Conservation (phyloP, 1,284 basidiomycete species). For the Pseudozyma sp. region DNA sequence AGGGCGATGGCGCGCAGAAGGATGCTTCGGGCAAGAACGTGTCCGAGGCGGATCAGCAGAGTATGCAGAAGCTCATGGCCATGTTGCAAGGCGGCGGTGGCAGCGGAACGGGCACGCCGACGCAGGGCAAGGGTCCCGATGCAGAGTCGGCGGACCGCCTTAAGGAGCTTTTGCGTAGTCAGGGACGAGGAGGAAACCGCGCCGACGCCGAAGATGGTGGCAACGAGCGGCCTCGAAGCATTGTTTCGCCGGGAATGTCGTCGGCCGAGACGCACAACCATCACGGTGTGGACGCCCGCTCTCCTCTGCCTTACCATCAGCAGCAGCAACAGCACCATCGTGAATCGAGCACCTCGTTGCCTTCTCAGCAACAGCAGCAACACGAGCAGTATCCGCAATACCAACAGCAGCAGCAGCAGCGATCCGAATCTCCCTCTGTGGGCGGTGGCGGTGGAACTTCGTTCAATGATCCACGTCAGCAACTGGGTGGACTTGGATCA, state of each 20-base stretch:
- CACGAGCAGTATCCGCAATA: slow-evolving; percentile 17
- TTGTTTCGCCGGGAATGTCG: slow-evolving; percentile 30
- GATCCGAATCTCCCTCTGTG: slow-evolving; percentile 39
- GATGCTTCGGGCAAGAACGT: slow-evolving; percentile 44
- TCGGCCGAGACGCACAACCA: slow-evolving; percentile 23
- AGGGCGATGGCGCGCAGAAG: slow-evolving; percentile 25
- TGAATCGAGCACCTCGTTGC: slow-evolving; percentile 31
- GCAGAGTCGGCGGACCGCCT: slow-evolving; percentile 29
- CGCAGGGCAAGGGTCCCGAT: slow-evolving; percentile 15
- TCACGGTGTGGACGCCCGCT: slow-evolving; percentile 31
- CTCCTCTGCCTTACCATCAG: slow-evolving; percentile 37
- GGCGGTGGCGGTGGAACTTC: slow-evolving; percentile 8
- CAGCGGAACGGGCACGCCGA: slow-evolving; percentile 27
- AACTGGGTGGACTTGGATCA: slow-evolving; percentile 22
- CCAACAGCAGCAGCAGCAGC: slow-evolving; percentile 29
- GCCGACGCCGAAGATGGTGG: slow-evolving; percentile 19
- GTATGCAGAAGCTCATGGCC: slow-evolving; percentile 68
- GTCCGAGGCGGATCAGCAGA: slow-evolving; percentile 60
- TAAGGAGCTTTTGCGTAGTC: slow-evolving; percentile 28
- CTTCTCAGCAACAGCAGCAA: slow-evolving; percentile 28
- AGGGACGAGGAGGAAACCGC: slow-evolving; percentile 14
- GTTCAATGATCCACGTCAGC: slow-evolving; percentile 39
- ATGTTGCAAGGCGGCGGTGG: slow-evolving; percentile 56
- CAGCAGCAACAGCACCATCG: slow-evolving; percentile 40
- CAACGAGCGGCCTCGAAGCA: slow-evolving; percentile 25